Evolutionary conservation across 225 moss, liverwort and hornwort genomes (phyloP).

Genomic region (Pseudoscleropodium purum): DNA sequence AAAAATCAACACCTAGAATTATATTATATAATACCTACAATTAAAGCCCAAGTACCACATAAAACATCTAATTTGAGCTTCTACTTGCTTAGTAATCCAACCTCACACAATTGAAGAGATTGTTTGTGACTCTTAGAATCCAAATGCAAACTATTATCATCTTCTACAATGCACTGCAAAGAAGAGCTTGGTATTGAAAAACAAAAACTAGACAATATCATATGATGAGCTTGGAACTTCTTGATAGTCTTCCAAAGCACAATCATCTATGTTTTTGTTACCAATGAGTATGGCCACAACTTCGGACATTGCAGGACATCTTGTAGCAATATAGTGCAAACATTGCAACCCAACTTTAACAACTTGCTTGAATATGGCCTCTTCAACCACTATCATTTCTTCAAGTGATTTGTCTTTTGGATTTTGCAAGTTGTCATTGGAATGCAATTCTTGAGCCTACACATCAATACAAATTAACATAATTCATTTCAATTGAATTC

Average conservation of each 20-base stretch:
- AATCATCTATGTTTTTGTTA: not conserved
- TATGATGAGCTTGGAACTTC: not conserved
- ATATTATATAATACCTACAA: too few species aligned
- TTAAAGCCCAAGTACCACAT: too few species aligned
- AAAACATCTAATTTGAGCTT: too few species aligned
- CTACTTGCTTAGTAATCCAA: too few species aligned
- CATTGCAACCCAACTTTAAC: not conserved
- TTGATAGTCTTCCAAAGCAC: not conserved
- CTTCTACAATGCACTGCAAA: not conserved
- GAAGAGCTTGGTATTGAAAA: not conserved
- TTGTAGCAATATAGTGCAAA: not conserved
- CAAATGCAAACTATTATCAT: not conserved
- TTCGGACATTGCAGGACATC: not conserved
- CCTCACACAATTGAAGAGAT: not conserved
- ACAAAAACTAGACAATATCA: not conserved
- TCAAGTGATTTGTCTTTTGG: not conserved
- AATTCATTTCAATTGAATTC: rapidly evolving
- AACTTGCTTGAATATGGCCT: not conserved
- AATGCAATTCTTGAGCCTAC: not conserved
- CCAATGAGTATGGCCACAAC: not conserved
- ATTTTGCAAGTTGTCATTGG: not conserved
- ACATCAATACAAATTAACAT: not conserved
- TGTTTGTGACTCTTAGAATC: not conserved
- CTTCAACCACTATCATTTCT: not conserved
- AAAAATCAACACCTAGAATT: too few species aligned